Percentiles rank a stretch among this genome's conserved stretches.
Evolutionary conservation across 495 filamentous ascomycete species (phyloP).

Genomic region (Echria macrotheca): DNA sequence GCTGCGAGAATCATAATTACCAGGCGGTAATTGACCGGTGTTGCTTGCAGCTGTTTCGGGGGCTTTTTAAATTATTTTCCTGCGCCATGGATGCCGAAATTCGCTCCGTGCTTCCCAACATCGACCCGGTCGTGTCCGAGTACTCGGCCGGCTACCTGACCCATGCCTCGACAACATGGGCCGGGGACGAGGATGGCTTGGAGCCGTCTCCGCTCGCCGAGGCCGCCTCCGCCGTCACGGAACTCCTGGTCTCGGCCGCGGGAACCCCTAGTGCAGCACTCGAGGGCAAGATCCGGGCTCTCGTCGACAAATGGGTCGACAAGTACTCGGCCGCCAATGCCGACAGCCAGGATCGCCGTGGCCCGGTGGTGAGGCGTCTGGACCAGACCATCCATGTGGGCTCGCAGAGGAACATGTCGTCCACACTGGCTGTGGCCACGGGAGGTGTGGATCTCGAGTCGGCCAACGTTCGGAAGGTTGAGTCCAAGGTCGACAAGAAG

Average conservation of each 20-base stretch:
- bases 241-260: constrained; percentile 84
- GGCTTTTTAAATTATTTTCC: too few species aligned
- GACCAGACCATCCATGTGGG: constrained; percentile 96
- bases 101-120: constrained; percentile 74
- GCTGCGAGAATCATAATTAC: constrained; percentile 4
- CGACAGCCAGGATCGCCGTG: constrained; percentile 51
- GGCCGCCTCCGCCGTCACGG: constrained; percentile 75
- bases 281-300: constrained; percentile 67
- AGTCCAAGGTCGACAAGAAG: constrained; percentile 96
- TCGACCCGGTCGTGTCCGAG: constrained; percentile 85
- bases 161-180: constrained; percentile 81
- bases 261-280: constrained; percentile 64
- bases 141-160: constrained; percentile 93
- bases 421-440: constrained; percentile 81
- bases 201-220: constrained; percentile 71
- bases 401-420: constrained; percentile 89
- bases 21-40: constrained; percentile 12
- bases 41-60: too few species aligned
- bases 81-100: constrained; percentile 83
- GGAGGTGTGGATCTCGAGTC: constrained; percentile 88
- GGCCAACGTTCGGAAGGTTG: constrained; percentile 83
- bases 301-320: constrained; percentile 88
- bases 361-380: constrained; percentile 75
- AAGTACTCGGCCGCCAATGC: constrained; percentile 70
- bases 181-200: constrained; percentile 65